A percentile compares a stretch with the other conserved stretches of the same genome.
These are phyloP conservation scores for Calocera cornea DNA, from an alignment of 768 basidiomycete species.

Conservation along the genomic window DNA sequence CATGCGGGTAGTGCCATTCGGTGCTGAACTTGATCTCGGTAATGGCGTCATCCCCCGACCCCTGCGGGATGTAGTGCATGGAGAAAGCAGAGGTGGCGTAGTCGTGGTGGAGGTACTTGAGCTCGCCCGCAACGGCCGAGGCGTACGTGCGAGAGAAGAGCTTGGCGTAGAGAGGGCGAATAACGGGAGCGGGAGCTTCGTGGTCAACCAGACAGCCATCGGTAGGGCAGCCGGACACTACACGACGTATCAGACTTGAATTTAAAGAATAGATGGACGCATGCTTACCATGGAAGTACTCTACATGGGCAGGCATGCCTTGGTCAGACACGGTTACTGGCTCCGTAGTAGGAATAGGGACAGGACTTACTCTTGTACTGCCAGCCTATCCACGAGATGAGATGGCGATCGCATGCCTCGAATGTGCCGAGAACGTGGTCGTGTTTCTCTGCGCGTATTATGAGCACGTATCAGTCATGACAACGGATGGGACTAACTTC, in stretches of 20 bases:
- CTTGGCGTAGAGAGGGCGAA: slow-evolving; percentile 3
- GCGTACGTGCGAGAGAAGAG: slow-evolving; percentile 2
- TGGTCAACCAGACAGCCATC: not conserved
- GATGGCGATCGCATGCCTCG: not conserved
- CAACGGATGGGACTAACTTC: not conserved
- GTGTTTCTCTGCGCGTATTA: not conserved
- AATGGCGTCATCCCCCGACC: not conserved
- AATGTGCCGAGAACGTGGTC: not conserved
- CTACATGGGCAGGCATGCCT: slow-evolving; percentile 3
- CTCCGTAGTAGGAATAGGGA: not conserved
- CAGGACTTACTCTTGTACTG: not conserved
- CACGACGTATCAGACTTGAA: not conserved
- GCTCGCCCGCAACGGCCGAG: not conserved
- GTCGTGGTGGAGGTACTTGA: slow-evolving; percentile 1
- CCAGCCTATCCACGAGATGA: slow-evolving; percentile 1
- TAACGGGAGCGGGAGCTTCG: not conserved
- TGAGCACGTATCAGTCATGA: not conserved
- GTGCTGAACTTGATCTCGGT: not conserved
- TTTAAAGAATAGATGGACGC: not conserved
- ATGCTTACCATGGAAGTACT: not conserved
- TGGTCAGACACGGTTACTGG: not conserved
- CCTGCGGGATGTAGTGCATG: not conserved
- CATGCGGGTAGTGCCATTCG: not conserved
- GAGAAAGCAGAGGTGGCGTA: not conserved
- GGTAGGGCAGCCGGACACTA: not conserved